Base-by-base conservation (phyloP, 2,329 filamentous ascomycete genomes). In the Fusarium sp. region DNA sequence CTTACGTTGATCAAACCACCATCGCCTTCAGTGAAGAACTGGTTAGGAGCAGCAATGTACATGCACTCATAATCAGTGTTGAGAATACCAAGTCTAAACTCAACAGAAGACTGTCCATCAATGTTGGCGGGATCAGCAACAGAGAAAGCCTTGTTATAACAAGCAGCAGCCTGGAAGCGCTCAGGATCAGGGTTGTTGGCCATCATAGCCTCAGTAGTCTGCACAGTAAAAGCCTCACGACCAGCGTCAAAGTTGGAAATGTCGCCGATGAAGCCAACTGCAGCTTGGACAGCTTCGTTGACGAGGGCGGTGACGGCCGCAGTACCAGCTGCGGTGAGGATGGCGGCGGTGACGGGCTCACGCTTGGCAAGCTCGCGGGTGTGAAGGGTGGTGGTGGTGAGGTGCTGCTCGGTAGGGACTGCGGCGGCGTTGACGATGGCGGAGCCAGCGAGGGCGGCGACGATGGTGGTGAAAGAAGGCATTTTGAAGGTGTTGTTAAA, bases 1-100 rank as follows among this genome's bases (percentile, higher is more conserved):
- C 58, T 59, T 61, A 59, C 58, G 32, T 61, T 61, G 25, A 61
- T 61, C n/a, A 61, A 45, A 1, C 58, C 58, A 27, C 58, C 58
- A 16, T 61, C 58, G 0, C 58, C 58, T 9, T 61, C 58, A 0
- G 58, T 61, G 4, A 61, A 61, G 43, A 61, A 61, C 22, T 61
- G 58, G 54, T 61, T 61, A 5, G 58, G 58, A 2, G 58, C 58
- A 25, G 58, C 58, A n/a, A 61, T 59, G 3, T 61, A 61, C 58
- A 61, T 61, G 54, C 58, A 61, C 54, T 61, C 58, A n/a, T 61
- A 61, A 18, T 61, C 58, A 22, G 54, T 61, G 43, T 61, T 61
- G 15, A 61, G 58, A 18, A 61, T 9, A 0, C 58, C 58, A 20
- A 61, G 58, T 2, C 25, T 27, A 3, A 61, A 61, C 5, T 61